These are phyloP conservation scores for Neofusicoccum sp. DNA, from an alignment of 2,329 filamentous ascomycete genomes.

Conservation along the genomic window DNA sequence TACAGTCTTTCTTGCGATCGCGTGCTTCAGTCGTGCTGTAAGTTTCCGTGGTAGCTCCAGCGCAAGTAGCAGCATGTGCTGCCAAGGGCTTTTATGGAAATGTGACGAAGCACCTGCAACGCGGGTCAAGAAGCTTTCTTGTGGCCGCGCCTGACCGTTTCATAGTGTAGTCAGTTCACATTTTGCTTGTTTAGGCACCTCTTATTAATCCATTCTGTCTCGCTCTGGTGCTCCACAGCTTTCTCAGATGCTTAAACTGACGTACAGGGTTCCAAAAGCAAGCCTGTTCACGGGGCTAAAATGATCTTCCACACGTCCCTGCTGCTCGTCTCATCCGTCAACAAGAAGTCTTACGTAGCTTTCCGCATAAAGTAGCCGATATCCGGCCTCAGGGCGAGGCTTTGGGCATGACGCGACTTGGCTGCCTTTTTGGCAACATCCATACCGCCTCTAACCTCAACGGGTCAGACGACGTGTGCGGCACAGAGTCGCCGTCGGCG, in stretches of 20 bases:
- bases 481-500: not conserved
- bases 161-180: not conserved
- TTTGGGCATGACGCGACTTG: not conserved
- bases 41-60: not conserved
- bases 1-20: not conserved
- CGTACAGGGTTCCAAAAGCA: not conserved
- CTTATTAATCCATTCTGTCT: not conserved
- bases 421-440: not conserved
- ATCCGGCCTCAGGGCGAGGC: not conserved
- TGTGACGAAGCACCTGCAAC: not conserved
- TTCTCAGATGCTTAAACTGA: not conserved
- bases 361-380: not conserved
- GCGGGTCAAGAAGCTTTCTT: not conserved
- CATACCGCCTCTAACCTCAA: not conserved
- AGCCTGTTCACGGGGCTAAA: not conserved
- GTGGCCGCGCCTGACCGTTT: not conserved
- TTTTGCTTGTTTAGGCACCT: not conserved
- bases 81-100: not conserved
- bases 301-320: too few relatives aligned
- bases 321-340: too few relatives aligned
- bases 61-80: not conserved
- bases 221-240: not conserved
- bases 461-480: not conserved
- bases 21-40: not conserved
- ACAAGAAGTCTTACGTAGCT: not conserved